Percentiles rank a stretch among this genome's conserved stretches.
These are phyloP conservation scores for Ophiostoma piceae DNA, from an alignment of 2,329 filamentous ascomycete species.

Conservation along the genomic window DNA sequence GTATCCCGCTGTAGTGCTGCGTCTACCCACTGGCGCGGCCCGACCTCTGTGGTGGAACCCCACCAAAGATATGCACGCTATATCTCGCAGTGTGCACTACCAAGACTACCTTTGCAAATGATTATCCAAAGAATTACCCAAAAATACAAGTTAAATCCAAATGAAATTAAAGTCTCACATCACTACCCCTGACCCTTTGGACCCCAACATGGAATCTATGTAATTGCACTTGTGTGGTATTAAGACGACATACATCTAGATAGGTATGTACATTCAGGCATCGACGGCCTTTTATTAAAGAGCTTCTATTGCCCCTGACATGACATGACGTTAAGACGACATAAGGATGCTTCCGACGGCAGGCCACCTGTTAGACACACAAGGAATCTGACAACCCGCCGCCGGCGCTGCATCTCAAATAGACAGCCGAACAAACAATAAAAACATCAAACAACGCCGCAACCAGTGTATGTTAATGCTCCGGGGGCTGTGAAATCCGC, in stretches of 20 bases:
- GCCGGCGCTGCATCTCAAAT: not conserved
- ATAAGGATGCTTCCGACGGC: constrained; percentile 15
- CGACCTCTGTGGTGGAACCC: constrained; percentile 11
- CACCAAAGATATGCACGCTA: not conserved
- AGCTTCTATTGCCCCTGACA: constrained; percentile 21
- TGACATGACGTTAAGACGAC: not conserved
- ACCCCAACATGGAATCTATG: not conserved
- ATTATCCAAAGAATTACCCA: not conserved
- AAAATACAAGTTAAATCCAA: not conserved
- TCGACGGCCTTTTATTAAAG: constrained; percentile 21
- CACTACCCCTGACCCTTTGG: not conserved
- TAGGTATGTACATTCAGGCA: constrained; percentile 21
- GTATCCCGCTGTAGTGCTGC: constrained; percentile 1
- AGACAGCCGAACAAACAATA: constrained; percentile 16
- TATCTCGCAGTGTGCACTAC: too few relatives aligned
- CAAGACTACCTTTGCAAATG: not conserved
- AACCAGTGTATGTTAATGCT: constrained; percentile 24
- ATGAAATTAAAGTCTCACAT: not conserved
- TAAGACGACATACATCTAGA: constrained; percentile 13
- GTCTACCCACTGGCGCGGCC: constrained; percentile 4
- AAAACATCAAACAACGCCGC: constrained; percentile 19
- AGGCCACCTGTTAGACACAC: not conserved
- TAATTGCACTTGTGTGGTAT: constrained; percentile 15
- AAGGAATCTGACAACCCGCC: not conserved
- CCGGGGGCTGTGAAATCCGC: constrained; percentile 12